Percentiles rank a stretch among this genome's conserved stretches.
Conservation (phyloP, 148 eudicot species). For the Drosera capensis region DNA sequence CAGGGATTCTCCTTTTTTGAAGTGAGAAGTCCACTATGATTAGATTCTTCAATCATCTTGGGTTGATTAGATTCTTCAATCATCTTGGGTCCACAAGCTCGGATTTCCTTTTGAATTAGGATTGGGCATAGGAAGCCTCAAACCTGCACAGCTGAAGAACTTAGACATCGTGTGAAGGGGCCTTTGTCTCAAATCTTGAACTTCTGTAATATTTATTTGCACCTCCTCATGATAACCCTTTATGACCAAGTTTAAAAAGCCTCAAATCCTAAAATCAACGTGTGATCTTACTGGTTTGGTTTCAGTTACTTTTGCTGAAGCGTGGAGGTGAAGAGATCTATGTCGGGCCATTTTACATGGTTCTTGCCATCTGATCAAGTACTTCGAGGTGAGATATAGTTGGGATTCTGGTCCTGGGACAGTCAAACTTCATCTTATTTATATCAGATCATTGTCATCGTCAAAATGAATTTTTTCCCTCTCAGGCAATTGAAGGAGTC, state of each 20-base stretch:
- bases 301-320: slow-evolving; percentile 7
- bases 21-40: not conserved
- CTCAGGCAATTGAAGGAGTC: slow-evolving; percentile 33
- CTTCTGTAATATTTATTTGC: too few relatives aligned
- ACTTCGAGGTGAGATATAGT: slow-evolving; percentile 8
- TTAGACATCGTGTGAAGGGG: too few relatives aligned
- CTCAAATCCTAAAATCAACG: too few relatives aligned
- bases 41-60: too few relatives aligned
- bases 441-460: not conserved
- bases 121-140: too few relatives aligned
- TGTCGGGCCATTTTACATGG: slow-evolving; percentile 9
- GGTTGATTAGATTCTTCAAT: too few relatives aligned
- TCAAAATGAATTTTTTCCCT: not conserved
- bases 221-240: too few relatives aligned
- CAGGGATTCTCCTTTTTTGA: not conserved
- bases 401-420: not conserved
- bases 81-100: too few relatives aligned
- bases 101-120: too few relatives aligned
- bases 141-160: too few relatives aligned
- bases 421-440: not conserved
- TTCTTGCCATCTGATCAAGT: slow-evolving; percentile 9
- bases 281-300: not conserved
- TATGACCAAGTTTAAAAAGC: too few relatives aligned
- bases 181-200: too few relatives aligned
- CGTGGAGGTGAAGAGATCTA: slow-evolving; percentile 11